Percentiles rank a stretch among this genome's conserved stretches.
phyloP scores from a whole-genome alignment of 768 basidiomycete genomes.

The Cyathus striatus region DNA sequence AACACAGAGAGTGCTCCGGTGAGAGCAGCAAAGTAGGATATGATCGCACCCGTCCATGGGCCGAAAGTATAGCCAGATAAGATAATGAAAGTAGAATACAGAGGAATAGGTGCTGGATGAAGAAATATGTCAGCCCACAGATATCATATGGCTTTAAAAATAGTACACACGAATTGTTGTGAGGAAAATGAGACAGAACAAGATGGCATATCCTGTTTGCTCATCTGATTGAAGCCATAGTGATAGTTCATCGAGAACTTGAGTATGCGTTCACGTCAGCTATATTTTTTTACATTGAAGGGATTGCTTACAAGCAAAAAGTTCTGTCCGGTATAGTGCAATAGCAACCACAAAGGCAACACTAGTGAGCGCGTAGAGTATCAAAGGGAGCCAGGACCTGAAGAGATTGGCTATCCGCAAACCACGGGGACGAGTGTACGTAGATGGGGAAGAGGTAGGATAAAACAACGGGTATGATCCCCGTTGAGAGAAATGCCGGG shows the following conservation, averaged over 20 bases:
- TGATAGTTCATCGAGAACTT: slow-evolving; percentile 81
- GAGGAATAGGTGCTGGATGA: slow-evolving; percentile 71
- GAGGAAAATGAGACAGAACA: slow-evolving; percentile 80
- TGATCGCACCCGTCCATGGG: slow-evolving; percentile 74
- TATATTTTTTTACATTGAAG: too few species aligned
- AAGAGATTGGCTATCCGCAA: slow-evolving; percentile 55
- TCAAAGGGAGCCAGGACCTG: slow-evolving; percentile 72
- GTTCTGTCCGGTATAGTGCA: slow-evolving; percentile 75
- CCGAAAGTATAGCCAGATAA: slow-evolving; percentile 91
- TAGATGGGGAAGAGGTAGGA: neutral
- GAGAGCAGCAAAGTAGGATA: slow-evolving; percentile 86
- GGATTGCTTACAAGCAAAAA: slow-evolving; percentile 69
- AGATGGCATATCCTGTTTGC: slow-evolving; percentile 68
- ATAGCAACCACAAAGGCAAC: slow-evolving; percentile 78
- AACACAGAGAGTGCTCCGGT: slow-evolving; percentile 84
- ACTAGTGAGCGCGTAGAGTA: slow-evolving; percentile 73
- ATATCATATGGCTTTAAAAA: neutral
- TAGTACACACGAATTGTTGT: slow-evolving; percentile 78
- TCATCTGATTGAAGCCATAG: slow-evolving; percentile 71
- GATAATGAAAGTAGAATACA: slow-evolving; percentile 91
- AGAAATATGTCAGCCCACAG: neutral
- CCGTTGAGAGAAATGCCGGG: slow-evolving; percentile 6
- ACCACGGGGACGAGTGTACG: slow-evolving; percentile 40
- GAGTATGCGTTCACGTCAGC: slow-evolving; percentile 2
- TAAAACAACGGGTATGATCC: slow-evolving; percentile 1